These are phyloP conservation scores for Alternaria sp. DNA, from an alignment of 2,329 filamentous ascomycete genomes.

Conservation along the genomic window DNA sequence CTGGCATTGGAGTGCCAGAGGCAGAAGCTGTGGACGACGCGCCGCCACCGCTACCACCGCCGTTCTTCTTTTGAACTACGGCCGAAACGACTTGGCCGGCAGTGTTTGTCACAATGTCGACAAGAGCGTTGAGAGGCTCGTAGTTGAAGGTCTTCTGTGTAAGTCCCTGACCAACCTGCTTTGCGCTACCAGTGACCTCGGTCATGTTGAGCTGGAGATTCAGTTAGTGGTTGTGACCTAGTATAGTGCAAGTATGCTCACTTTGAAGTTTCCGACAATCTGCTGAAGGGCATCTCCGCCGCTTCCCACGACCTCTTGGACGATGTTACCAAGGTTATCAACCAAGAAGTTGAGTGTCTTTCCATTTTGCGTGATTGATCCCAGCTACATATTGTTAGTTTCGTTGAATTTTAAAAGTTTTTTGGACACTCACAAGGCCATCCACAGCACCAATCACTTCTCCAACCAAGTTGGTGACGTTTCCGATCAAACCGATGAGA, in stretches of 20 bases:
- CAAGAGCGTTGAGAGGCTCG: conserved; percentile 59
- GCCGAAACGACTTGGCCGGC: conserved; percentile 66
- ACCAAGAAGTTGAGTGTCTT: conserved; percentile 65
- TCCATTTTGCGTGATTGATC: conserved; percentile 66
- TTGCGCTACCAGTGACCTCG: conserved; percentile 50
- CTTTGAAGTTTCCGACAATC: conserved; percentile 67
- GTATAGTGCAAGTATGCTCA: conserved; percentile 4
- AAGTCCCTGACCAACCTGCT: conserved; percentile 49
- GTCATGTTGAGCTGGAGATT: conserved; percentile 63
- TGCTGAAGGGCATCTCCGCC: conserved; percentile 57
- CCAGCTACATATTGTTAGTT: conserved; percentile 49
- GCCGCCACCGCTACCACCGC: conserved; percentile 24
- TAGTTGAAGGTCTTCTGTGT: conserved; percentile 65
- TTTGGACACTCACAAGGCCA: conserved; percentile 53
- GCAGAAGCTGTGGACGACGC: conserved; percentile 27
- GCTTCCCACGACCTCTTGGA: conserved; percentile 64
- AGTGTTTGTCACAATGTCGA: conserved; percentile 65
- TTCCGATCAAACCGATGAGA: conserved; percentile 65
- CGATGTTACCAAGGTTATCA: conserved; percentile 70
- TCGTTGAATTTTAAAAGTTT: neutral
- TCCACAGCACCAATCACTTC: conserved; percentile 66
- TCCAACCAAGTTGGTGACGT: conserved; percentile 62
- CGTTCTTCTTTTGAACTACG: conserved; percentile 48
- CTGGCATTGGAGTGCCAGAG: conserved; percentile 41
- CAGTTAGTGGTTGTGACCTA: conserved; percentile 2